Conservation (phyloP, 202 grass and related monocot species). For the Elaeis oleifera region DNA sequence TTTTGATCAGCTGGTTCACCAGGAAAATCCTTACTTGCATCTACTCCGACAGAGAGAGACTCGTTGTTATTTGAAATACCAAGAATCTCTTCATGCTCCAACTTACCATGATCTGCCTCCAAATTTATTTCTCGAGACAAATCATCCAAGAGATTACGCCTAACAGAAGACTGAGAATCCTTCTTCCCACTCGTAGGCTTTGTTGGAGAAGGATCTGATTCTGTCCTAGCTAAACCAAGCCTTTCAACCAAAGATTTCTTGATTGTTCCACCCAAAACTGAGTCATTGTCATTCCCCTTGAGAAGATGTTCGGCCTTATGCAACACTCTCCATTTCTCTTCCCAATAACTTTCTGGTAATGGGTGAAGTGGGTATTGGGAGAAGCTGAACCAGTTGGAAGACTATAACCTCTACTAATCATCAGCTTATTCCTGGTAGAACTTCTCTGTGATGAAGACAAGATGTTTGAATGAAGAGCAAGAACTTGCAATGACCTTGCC, state of each 20-base stretch:
- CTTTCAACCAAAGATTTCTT: slow-evolving; percentile 49
- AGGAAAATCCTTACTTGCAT: too few species aligned
- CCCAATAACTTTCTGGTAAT: slow-evolving; percentile 79
- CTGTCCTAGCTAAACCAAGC: slow-evolving; percentile 58
- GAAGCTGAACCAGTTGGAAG: slow-evolving; percentile 26
- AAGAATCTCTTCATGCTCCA: slow-evolving; percentile 30
- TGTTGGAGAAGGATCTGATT: slow-evolving; percentile 55
- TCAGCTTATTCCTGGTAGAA: slow-evolving; percentile 35
- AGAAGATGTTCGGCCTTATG: slow-evolving; percentile 44
- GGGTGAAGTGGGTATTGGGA: slow-evolving; percentile 51
- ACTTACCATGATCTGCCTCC: slow-evolving; percentile 31
- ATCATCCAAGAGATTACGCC: slow-evolving; percentile 52
- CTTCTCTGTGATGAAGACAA: slow-evolving; percentile 13
- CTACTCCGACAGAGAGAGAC: neutral
- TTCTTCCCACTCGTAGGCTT: slow-evolving; percentile 16
- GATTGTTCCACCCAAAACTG: slow-evolving; percentile 27
- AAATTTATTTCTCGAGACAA: slow-evolving; percentile 24
- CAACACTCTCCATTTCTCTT: slow-evolving; percentile 86
- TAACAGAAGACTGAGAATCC: slow-evolving; percentile 32
- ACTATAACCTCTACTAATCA: slow-evolving; percentile 36
- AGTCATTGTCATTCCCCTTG: slow-evolving; percentile 31
- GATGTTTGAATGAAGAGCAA: slow-evolving; percentile 51
- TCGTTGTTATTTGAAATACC: slow-evolving; percentile 23
- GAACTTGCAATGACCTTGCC: slow-evolving; percentile 49
- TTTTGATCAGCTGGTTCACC: slow-evolving; percentile 13